Evolutionary conservation across 352 stramenopile species (phyloP).

Genomic region (Pythium coloratum): DNA sequence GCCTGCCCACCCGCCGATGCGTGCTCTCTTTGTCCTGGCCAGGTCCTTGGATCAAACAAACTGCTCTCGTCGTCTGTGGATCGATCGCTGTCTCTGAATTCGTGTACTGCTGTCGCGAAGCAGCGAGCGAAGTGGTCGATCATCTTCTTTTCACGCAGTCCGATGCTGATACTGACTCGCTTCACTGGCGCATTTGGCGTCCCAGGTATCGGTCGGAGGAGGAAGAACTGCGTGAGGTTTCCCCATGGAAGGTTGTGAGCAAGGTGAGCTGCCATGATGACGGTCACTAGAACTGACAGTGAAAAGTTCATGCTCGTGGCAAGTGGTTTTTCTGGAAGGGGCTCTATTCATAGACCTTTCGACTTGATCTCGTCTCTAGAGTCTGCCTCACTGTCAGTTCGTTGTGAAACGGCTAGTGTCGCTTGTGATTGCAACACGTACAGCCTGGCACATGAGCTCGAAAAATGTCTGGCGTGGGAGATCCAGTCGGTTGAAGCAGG

Average conservation of each 20-base stretch:
- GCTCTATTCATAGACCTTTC: too few species aligned
- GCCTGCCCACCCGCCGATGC: not conserved
- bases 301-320: too few species aligned
- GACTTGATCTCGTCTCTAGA: too few species aligned
- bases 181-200: not conserved
- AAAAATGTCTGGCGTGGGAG: constrained; percentile 52
- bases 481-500: constrained; percentile 85
- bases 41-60: constrained; percentile 5
- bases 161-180: not conserved
- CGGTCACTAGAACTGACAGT: too few species aligned
- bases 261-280: not conserved
- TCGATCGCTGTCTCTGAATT: constrained; percentile 6
- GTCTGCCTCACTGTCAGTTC: too few species aligned
- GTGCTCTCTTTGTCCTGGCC: not conserved
- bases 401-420: too few species aligned
- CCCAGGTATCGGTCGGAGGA: not conserved
- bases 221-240: not conserved
- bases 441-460: not conserved
- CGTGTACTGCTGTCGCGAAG: not conserved
- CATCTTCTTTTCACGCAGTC: not conserved
- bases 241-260: not conserved
- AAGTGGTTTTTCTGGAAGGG: too few species aligned
- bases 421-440: too few species aligned
- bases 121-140: constrained; percentile 10
- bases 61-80: constrained; percentile 4